Percentiles rank a stretch among this genome's conserved stretches.
Conservation (phyloP, 345 rosid species). For the Citrus hindsii region DNA sequence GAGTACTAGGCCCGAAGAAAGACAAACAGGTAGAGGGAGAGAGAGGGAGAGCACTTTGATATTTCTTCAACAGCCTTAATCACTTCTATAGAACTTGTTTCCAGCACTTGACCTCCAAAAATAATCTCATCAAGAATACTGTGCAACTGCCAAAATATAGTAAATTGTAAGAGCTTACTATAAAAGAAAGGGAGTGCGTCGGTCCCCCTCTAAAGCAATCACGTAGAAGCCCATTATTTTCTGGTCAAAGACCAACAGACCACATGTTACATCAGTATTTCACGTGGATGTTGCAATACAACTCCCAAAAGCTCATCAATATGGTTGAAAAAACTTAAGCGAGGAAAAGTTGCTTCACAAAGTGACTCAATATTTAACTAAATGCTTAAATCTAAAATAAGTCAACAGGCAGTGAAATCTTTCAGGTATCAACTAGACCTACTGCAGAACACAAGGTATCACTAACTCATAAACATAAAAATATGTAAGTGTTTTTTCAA, state of each 20-base stretch:
- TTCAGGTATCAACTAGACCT: background rate
- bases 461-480: background rate
- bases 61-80: slow-evolving; percentile 83
- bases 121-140: slow-evolving; percentile 76
- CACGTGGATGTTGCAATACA: background rate
- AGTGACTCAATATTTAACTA: background rate
- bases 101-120: slow-evolving; percentile 92
- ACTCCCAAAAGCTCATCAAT: background rate
- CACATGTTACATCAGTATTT: background rate
- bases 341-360: background rate
- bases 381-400: background rate
- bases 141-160: slow-evolving; percentile 54
- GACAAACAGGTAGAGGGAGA: background rate
- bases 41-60: slow-evolving; percentile 49
- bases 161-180: background rate
- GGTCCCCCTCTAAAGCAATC: background rate
- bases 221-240: background rate
- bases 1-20: too few relatives aligned
- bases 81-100: slow-evolving; percentile 82
- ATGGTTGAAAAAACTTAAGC: background rate
- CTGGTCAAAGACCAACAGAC: background rate
- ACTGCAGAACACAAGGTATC: background rate
- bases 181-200: background rate
- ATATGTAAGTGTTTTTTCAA: background rate
- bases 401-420: background rate